These are phyloP conservation scores for Cucumis melo DNA, from an alignment of 306 rosid genomes.

Conservation along the genomic window DNA sequence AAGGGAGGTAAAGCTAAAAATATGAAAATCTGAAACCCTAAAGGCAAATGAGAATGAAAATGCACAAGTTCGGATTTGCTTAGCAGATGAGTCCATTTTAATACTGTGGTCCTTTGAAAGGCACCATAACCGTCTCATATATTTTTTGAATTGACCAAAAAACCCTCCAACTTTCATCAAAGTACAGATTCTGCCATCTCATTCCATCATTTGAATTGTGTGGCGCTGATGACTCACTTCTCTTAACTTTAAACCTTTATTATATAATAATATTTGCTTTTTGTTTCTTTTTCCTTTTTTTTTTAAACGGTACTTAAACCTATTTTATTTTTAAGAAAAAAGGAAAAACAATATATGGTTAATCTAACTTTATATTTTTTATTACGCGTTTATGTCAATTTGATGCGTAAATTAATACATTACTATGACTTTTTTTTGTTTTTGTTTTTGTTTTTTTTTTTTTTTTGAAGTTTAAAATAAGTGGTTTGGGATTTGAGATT, in stretches of 20 bases:
- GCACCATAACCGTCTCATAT: background rate
- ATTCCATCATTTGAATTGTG: background rate
- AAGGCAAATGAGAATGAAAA: background rate
- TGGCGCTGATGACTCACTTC: background rate
- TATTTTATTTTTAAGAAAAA: too few species aligned
- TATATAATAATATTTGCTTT: too few species aligned
- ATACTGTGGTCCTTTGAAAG: background rate
- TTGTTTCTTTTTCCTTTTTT: background rate
- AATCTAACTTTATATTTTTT: too few species aligned
- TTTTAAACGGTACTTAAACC: background rate
- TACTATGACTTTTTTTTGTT: too few species aligned
- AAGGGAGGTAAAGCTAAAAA: background rate
- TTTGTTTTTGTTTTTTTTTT: too few species aligned
- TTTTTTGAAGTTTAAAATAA: too few species aligned
- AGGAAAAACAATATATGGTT: too few species aligned
- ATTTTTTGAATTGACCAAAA: background rate
- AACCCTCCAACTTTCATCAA: background rate
- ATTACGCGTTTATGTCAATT: too few species aligned
- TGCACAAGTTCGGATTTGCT: background rate
- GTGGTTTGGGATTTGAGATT: too few species aligned
- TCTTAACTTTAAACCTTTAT: background rate
- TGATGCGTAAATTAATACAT: too few species aligned
- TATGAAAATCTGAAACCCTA: background rate
- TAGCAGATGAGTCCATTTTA: background rate
- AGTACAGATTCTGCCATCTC: background rate